Conservation (phyloP, 345 rosid species). For the Corymbia maculata region DNA sequence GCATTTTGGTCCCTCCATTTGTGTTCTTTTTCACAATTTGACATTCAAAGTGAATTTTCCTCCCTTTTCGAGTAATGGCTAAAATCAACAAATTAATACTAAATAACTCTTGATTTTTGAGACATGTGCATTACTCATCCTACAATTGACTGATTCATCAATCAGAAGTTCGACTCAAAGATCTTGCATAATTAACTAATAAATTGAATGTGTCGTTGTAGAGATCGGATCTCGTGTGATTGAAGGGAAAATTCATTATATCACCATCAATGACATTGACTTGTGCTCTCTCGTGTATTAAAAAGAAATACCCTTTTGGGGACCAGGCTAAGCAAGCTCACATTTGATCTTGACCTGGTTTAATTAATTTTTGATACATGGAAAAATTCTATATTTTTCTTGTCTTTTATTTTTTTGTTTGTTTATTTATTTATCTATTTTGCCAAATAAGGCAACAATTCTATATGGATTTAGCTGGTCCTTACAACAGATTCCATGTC, state of each 20-base stretch:
- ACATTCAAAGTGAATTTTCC: background rate
- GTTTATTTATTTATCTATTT: background rate
- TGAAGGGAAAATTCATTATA: background rate
- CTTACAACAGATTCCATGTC: background rate
- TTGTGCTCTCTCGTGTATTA: background rate
- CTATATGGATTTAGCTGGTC: background rate
- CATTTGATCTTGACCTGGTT: background rate
- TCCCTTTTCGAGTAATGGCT: background rate
- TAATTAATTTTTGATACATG: background rate
- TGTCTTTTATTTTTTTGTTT: background rate
- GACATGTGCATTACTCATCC: rapidly evolving
- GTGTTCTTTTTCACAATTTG: background rate
- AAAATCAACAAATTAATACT: background rate
- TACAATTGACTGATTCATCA: rapidly evolving
- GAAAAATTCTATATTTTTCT: background rate
- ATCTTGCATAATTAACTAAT: background rate
- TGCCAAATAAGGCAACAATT: background rate
- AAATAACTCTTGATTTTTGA: background rate
- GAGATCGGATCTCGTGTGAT: background rate
- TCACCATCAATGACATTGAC: background rate
- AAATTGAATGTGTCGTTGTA: rapidly evolving
- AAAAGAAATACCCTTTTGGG: background rate
- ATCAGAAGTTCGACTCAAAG: background rate
- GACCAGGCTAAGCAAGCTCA: background rate
- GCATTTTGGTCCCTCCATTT: background rate